Evolutionary conservation across 352 stramenopile species (phyloP).

Genomic region (Globisporangium uncinulatum): DNA sequence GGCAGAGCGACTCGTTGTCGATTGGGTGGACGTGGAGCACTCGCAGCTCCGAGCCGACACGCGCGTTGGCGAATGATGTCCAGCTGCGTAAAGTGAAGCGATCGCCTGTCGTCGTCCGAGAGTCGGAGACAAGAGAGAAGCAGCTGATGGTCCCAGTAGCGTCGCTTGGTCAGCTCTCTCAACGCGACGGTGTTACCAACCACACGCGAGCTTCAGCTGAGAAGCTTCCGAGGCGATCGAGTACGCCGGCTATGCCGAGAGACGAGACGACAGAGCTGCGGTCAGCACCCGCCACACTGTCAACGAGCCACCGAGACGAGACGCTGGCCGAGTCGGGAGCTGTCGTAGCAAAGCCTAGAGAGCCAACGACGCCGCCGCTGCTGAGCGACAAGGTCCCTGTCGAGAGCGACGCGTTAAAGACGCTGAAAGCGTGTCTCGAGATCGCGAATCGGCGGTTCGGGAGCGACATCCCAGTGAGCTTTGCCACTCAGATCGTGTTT

Average conservation of each 20-base stretch:
- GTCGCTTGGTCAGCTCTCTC: too few relatives aligned
- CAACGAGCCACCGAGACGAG: neutral
- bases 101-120: neutral
- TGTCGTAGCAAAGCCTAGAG: neutral
- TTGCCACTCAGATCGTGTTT: constrained; percentile 18
- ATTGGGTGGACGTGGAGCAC: constrained; percentile 2
- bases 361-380: neutral
- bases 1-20: neutral
- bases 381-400: neutral
- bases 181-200: too few relatives aligned
- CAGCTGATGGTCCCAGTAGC: too few relatives aligned
- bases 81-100: neutral
- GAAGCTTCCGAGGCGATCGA: too few relatives aligned
- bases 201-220: too few relatives aligned
- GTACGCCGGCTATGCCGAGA: too few relatives aligned
- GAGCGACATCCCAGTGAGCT: neutral
- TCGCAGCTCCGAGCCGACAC: too few relatives aligned
- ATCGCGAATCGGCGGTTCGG: neutral
- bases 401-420: neutral
- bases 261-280: too few relatives aligned
- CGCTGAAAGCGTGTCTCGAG: neutral
- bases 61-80: neutral
- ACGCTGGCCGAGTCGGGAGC: too few relatives aligned
- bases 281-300: too few relatives aligned
- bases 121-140: neutral